These are phyloP conservation scores for Vitis riparia DNA, from an alignment of 164 flowering plant genomes.

Conservation along the genomic window DNA sequence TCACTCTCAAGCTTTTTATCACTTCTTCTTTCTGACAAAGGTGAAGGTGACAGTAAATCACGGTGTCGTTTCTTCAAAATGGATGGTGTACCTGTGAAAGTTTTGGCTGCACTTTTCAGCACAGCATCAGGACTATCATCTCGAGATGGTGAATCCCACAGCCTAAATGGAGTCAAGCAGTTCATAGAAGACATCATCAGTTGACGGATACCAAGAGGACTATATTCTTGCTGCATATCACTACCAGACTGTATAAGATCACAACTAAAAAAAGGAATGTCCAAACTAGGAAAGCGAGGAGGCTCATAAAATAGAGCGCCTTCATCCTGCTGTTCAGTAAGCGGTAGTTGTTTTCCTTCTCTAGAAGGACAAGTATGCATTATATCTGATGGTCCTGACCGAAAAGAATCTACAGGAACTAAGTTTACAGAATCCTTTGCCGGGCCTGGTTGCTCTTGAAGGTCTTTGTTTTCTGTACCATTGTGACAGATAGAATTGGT, in stretches of 20 bases:
- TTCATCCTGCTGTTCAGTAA: conserved; percentile 34
- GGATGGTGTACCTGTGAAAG: conserved; percentile 78
- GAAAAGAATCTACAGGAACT: conserved; percentile 41
- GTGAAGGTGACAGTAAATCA: conserved; percentile 84
- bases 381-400: conserved; percentile 25
- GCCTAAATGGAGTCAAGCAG: conserved; percentile 65
- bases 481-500: conserved; percentile 30
- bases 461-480: conserved; percentile 24
- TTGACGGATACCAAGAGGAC: conserved; percentile 96
- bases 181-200: conserved; percentile 74
- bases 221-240: conserved; percentile 80
- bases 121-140: conserved; percentile 73
- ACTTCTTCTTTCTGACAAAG: conserved; percentile 66
- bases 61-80: conserved; percentile 86
- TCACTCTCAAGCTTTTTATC: conserved; percentile 68
- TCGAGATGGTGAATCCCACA: conserved; percentile 82
- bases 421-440: conserved; percentile 31
- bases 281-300: conserved; percentile 91
- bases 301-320: conserved; percentile 84
- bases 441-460: conserved; percentile 28
- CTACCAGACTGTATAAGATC: conserved; percentile 76
- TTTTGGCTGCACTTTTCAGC: conserved; percentile 85
- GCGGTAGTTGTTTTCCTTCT: conserved; percentile 24
- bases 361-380: conserved; percentile 20
- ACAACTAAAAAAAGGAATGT: conserved; percentile 93